Percentiles rank a stretch among this genome's conserved stretches.
Evolutionary conservation across 176 grass and related monocot species (phyloP).

Genomic region (Oryza meyeriana): DNA sequence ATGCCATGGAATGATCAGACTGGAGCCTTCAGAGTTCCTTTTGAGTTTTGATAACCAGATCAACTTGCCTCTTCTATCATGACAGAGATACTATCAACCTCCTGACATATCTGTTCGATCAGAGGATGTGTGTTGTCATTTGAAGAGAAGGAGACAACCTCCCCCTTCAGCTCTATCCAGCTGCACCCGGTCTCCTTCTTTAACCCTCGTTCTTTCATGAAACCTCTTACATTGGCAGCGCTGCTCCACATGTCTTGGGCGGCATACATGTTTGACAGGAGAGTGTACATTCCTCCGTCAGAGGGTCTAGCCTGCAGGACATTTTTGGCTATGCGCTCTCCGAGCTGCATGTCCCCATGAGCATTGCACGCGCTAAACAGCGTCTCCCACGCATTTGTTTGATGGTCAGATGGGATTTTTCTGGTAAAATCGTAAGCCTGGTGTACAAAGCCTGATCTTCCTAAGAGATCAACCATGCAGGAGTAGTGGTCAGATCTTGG

Average conservation of each 20-base stretch:
- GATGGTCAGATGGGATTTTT: slow-evolving; percentile 50
- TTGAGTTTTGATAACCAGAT: neutral
- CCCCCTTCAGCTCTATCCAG: slow-evolving; percentile 67
- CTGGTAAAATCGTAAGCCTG: slow-evolving; percentile 62
- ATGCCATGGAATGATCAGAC: slow-evolving; percentile 4
- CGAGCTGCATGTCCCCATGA: slow-evolving; percentile 62
- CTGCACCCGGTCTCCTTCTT: slow-evolving; percentile 76
- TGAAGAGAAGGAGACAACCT: slow-evolving; percentile 56
- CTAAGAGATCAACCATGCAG: slow-evolving; percentile 78
- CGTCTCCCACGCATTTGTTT: slow-evolving; percentile 67
- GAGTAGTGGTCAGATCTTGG: slow-evolving; percentile 76
- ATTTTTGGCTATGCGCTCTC: slow-evolving; percentile 53
- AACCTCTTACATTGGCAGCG: slow-evolving; percentile 47
- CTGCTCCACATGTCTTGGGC: slow-evolving; percentile 61
- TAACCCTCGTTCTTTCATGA: slow-evolving; percentile 66
- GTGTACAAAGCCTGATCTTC: slow-evolving; percentile 56
- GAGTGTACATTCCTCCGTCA: slow-evolving; percentile 72
- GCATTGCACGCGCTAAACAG: slow-evolving; percentile 69
- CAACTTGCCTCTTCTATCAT: slow-evolving; percentile 46
- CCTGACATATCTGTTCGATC: slow-evolving; percentile 53
- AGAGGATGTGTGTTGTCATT: slow-evolving; percentile 58
- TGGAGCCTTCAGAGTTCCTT: neutral
- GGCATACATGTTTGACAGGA: slow-evolving; percentile 77
- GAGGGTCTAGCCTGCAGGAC: slow-evolving; percentile 48
- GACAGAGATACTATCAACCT: slow-evolving; percentile 52